Conservation (phyloP, 192 early-diverging fungal species). For the Gonapodya sp. region DNA sequence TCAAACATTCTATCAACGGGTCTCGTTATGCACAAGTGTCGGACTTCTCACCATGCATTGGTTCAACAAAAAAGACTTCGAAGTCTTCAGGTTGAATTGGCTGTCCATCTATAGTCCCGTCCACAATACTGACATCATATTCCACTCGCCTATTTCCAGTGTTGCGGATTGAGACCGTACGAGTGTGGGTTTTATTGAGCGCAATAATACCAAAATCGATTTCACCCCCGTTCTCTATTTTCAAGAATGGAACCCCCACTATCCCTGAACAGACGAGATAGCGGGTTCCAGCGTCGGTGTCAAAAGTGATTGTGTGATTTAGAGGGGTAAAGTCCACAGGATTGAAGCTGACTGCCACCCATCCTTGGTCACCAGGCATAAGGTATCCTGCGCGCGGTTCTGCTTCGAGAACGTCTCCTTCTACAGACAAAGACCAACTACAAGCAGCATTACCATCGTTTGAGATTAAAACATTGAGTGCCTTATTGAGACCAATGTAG, state of each 20-base stretch:
- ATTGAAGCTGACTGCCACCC: slow-evolving; percentile 33
- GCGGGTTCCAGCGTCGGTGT: slow-evolving; percentile 43
- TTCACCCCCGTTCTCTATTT: slow-evolving; percentile 26
- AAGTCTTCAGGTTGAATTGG: slow-evolving; percentile 32
- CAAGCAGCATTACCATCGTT: slow-evolving; percentile 55
- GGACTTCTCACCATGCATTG: slow-evolving; percentile 28
- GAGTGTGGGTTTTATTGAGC: slow-evolving; percentile 36
- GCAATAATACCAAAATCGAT: slow-evolving; percentile 45
- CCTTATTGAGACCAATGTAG: slow-evolving; percentile 48
- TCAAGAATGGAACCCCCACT: slow-evolving; percentile 48
- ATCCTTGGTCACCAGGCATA: slow-evolving; percentile 28
- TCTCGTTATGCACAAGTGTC: neutral
- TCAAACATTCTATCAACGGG: neutral
- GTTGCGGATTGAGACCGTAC: slow-evolving; percentile 30
- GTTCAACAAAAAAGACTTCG: slow-evolving; percentile 47
- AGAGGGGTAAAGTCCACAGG: slow-evolving; percentile 38
- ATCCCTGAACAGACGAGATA: slow-evolving; percentile 44
- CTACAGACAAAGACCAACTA: slow-evolving; percentile 31
- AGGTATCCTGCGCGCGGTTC: slow-evolving; percentile 29
- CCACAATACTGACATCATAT: slow-evolving; percentile 30
- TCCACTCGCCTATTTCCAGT: slow-evolving; percentile 42
- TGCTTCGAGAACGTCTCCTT: slow-evolving; percentile 20
- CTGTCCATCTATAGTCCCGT: slow-evolving; percentile 27
- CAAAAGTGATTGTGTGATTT: slow-evolving; percentile 30
- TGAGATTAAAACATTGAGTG: slow-evolving; percentile 27